Base-by-base conservation (phyloP, 768 basidiomycete species). In the Serendipita vermifera region DNA sequence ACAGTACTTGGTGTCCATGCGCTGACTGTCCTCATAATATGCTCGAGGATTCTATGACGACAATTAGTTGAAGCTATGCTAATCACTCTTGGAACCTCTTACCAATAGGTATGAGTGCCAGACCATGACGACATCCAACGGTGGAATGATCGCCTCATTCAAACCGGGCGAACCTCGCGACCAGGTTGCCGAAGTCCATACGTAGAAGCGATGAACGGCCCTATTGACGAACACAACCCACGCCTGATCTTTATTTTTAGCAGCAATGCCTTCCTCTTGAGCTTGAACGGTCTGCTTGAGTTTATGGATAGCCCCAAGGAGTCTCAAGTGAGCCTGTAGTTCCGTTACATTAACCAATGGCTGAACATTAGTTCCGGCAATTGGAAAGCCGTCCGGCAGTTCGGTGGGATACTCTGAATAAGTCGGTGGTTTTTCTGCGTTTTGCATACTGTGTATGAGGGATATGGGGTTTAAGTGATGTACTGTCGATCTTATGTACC, bases 41-140 rank as follows among this genome's bases (percentile, higher is more conserved):
- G 27, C 29, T 1, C 17, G 46, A n/a, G 46, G 46, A 26, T 51
- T 51, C 46, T 51, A 31, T 27, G 29, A 31, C 7, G 5, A 20
- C n/a, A 29, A 22, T 22, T 24, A 26, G 11, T 7, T 20, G 9
- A 14, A 9, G 9, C n/a, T 9, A 51, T 5, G 22, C 26, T 26
- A 22, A 9, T 9, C 39, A 41, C 17, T 6, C 17, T 6, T 26
- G 7, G 11, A 14, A 13, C 9, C 24, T 43, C 46, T 20, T 24
- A 57, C 56, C 29, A 62, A 55, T 46, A 62, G 36, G 57, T 62
- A 62, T 2, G 57, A 54, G 33, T 62, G 61, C 61, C 61, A 62
- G 22, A 62, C 61, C 61, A 62, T 62, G 24, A 58, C 26, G 3
- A 62, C 57, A 46, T 62, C 61, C 27, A 60, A 35, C 20, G 59